Conservation (phyloP, 805 yeast species). For the Saccharomycopsis selenospora region DNA sequence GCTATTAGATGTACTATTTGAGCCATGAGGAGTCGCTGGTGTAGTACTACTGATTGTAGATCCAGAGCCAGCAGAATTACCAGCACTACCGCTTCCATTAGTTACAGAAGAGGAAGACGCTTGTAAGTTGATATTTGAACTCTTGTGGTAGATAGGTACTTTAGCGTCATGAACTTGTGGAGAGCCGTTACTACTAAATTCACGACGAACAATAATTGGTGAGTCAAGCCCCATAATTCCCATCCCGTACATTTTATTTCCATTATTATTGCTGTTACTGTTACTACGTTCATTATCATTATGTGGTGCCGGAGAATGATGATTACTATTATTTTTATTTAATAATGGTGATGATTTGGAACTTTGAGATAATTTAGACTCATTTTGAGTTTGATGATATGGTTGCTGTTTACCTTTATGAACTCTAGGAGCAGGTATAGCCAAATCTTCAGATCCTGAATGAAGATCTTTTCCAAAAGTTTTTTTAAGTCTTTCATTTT, state of each 20-base stretch:
- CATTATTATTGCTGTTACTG: no score
- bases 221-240: slow-evolving; percentile 19
- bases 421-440: neutral
- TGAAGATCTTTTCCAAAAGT: neutral
- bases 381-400: neutral
- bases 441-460: neutral
- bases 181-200: slow-evolving; percentile 2
- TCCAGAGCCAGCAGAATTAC: neutral
- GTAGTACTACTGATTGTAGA: no score
- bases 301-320: slow-evolving; percentile 3
- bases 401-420: neutral
- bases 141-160: slow-evolving; percentile 1
- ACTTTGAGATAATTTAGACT: neutral
- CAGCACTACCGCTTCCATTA: neutral
- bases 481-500: neutral
- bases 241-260: slow-evolving; percentile 17
- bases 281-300: slow-evolving; percentile 9
- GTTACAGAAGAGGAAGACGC: neutral
- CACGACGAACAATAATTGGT: slow-evolving; percentile 17
- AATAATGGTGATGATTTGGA: slow-evolving; percentile 8
- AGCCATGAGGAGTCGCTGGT: no score
- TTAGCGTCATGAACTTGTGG: neutral
- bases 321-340: neutral
- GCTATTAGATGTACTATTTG: no score
- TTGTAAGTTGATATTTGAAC: neutral